Conservation (phyloP, 2,329 filamentous ascomycete species). For the Neobulgaria alba region DNA sequence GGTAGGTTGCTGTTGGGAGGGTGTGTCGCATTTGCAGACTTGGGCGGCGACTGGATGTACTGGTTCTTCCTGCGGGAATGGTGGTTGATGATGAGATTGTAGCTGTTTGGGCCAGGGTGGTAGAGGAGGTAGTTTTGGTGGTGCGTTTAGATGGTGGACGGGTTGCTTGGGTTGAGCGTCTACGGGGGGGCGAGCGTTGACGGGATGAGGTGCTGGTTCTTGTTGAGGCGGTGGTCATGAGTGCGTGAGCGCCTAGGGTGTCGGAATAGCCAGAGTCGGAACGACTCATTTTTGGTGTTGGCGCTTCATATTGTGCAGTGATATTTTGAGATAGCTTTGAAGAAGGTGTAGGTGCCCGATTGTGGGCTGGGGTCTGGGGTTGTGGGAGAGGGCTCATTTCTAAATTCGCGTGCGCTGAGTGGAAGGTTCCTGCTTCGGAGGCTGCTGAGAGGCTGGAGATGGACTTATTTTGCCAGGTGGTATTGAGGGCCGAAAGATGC, state of each 20-base stretch:
- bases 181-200: background rate
- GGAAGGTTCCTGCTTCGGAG: slow-evolving; percentile 24
- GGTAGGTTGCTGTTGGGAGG: background rate
- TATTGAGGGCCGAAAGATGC: background rate
- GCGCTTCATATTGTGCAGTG: slow-evolving; percentile 1
- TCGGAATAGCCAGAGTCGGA: slow-evolving; percentile 26
- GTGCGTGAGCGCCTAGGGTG: slow-evolving; percentile 2
- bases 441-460: slow-evolving; percentile 21
- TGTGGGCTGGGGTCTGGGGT: slow-evolving; percentile 15
- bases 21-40: background rate
- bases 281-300: slow-evolving; percentile 20
- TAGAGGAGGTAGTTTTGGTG: slow-evolving; percentile 10
- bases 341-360: slow-evolving; percentile 5
- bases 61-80: slow-evolving; percentile 6
- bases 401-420: slow-evolving; percentile 19
- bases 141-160: slow-evolving; percentile 8
- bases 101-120: no score
- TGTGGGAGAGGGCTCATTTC: slow-evolving; percentile 1
- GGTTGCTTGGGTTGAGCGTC: background rate
- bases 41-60: background rate
- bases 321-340: slow-evolving; percentile 2
- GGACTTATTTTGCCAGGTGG: slow-evolving; percentile 15
- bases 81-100: slow-evolving; percentile 14
- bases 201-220: no score
- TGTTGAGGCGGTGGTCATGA: no score